Evolutionary conservation across 2,329 filamentous ascomycete species (phyloP).

Genomic region (Canariomyces notabilis): DNA sequence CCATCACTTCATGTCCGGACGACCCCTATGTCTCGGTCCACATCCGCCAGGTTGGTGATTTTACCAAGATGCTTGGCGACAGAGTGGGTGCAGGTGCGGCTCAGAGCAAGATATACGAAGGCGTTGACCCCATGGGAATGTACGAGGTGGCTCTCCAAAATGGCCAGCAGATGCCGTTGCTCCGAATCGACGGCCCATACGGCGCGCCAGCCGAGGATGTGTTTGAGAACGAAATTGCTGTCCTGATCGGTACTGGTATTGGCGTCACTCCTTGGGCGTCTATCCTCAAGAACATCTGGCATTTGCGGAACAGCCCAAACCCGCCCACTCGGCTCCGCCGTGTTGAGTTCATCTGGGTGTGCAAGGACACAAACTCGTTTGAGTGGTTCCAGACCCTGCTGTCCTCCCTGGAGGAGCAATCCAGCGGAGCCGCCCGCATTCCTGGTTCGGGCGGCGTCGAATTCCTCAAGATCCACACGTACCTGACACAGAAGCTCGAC

Average conservation of each 20-base stretch:
- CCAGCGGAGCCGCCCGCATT: slow-evolving; percentile 61
- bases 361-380: slow-evolving; percentile 90
- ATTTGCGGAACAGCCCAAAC: slow-evolving; percentile 84
- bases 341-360: slow-evolving; percentile 99
- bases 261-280: slow-evolving; percentile 83
- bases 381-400: slow-evolving; percentile 98
- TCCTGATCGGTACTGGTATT: slow-evolving; percentile 81
- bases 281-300: slow-evolving; percentile 97
- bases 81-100: slow-evolving; percentile 86
- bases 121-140: slow-evolving; percentile 89
- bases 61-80: slow-evolving; percentile 88
- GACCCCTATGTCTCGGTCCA: slow-evolving; percentile 94
- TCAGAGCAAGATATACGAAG: slow-evolving; percentile 85
- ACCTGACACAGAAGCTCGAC: slow-evolving; percentile 90
- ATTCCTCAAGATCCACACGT: slow-evolving; percentile 97
- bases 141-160: slow-evolving; percentile 95
- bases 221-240: slow-evolving; percentile 85
- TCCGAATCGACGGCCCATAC: slow-evolving; percentile 92
- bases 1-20: slow-evolving; percentile 95
- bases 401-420: slow-evolving; percentile 84
- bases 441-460: slow-evolving; percentile 66
- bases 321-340: slow-evolving; percentile 82
- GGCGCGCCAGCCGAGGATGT: slow-evolving; percentile 97
- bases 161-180: slow-evolving; percentile 82
- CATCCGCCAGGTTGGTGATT: slow-evolving; percentile 94